Base-by-base conservation (phyloP, 352 stramenopile species). In the Pythium rishiriense region DNA sequence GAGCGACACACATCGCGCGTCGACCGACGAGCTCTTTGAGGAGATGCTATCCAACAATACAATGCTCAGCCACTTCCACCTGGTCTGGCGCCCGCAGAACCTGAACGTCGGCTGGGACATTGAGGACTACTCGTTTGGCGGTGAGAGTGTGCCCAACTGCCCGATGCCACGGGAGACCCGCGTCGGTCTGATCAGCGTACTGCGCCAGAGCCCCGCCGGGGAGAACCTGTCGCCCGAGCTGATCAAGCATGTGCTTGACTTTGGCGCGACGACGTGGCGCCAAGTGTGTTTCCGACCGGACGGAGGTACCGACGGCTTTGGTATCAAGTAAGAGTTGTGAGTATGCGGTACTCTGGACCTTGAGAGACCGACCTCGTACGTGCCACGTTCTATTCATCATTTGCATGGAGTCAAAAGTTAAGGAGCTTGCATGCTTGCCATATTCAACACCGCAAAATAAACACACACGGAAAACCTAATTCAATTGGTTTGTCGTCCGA, bases 181-280 rank as follows among this genome's bases (percentile, higher is more conserved):
- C 6, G 12, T 54, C 25, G 47, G 47, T 14, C 47, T 54, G 8
- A 12, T 54, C 25, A 54, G 47, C 26, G 25, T 54, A 26, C 26
- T 54, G 26, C 47, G 26, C n/a, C 47, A 39, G 4, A 31, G 47
- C 6, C 0, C 7, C 1, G 47, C 47, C 47, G 25, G 29, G 3
- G 26, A 54, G 26, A 22, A 37, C 2, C 9, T 54, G 19, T 24
- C 47, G 47, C 12, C 25, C 4, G 47, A 54, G 25, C 24, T 54
- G 11, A 17, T 54, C 25, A 14, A 54, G 22, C 47, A 54, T 26
- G 41, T 54, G 22, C 26, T 54, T 26, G 25, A 22, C 26, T 54
- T 54, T 35, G 26, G 47, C 47, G 47, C 47, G 26, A 25, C 17
- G 47, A 54, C 47, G 11, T 54, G 47, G 47, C 47, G 47, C 14